phyloP scores from a whole-genome alignment of 805 yeast genomes.

The Deakozyma indianensis region DNA sequence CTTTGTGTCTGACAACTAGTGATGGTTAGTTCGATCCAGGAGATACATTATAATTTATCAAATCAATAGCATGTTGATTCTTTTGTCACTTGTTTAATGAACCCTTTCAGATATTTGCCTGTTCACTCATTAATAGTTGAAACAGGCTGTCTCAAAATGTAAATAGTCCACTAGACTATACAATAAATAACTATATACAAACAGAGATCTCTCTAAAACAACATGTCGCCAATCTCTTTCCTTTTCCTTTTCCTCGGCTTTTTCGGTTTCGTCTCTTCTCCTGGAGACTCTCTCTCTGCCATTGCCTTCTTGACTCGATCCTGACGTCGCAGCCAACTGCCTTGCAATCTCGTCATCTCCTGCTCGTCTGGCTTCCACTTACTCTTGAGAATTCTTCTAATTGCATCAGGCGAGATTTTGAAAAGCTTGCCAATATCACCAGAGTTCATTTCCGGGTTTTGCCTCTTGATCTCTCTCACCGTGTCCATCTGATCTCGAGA shows the following conservation, averaged over 20 bases:
- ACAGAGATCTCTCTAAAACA: neutral
- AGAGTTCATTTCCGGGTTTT: conserved; percentile 45
- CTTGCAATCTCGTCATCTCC: conserved; percentile 31
- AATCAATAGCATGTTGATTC: too few relatives aligned
- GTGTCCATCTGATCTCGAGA: conserved; percentile 58
- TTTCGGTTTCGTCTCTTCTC: neutral
- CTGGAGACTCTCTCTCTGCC: conserved; percentile 14
- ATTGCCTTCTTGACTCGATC: conserved; percentile 20
- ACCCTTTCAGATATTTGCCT: too few relatives aligned
- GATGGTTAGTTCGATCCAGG: too few relatives aligned
- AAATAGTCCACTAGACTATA: too few relatives aligned
- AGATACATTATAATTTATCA: too few relatives aligned
- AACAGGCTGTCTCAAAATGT: too few relatives aligned
- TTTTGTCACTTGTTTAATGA: too few relatives aligned
- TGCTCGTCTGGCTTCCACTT: conserved; percentile 55
- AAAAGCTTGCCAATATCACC: conserved; percentile 49
- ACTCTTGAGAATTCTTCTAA: conserved; percentile 64
- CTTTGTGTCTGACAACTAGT: too few relatives aligned
- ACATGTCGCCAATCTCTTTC: neutral
- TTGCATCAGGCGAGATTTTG: conserved; percentile 65
- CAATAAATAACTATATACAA: conserved; percentile 1
- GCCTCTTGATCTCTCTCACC: conserved; percentile 38
- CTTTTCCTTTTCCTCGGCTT: neutral
- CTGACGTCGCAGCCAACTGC: conserved; percentile 42
- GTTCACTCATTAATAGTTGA: too few relatives aligned